A percentile compares a stretch with the other conserved stretches of the same genome.
Conservation (phyloP, 352 stramenopile species). For the Pythium phragmiticola region DNA sequence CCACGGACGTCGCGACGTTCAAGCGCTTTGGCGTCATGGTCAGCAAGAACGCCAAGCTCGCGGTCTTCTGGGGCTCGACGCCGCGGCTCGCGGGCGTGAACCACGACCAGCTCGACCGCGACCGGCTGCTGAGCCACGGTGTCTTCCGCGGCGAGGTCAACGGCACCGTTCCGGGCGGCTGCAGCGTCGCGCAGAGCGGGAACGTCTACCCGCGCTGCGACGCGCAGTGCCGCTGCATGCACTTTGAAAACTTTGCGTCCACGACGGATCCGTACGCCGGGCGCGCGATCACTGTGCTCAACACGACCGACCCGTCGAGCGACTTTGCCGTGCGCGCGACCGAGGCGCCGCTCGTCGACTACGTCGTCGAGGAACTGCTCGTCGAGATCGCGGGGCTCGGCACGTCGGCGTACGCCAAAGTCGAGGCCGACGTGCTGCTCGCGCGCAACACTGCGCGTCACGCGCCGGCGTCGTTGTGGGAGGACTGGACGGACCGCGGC, state of each 20-base stretch:
- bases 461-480: background rate
- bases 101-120: conserved; percentile 1
- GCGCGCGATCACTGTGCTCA: conserved; percentile 6
- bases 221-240: background rate
- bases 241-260: conserved; percentile 10
- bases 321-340: conserved; percentile 2
- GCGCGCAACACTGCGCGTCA: background rate
- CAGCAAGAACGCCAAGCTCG: conserved; percentile 10
- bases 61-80: conserved; percentile 2
- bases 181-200: conserved; percentile 4
- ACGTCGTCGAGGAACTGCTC: conserved; percentile 1
- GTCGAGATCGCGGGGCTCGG: background rate
- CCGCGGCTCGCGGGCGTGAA: background rate
- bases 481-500: conserved; percentile 3
- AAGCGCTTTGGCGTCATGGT: conserved; percentile 7
- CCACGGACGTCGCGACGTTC: conserved; percentile 5
- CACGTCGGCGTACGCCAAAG: conserved; percentile 5
- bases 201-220: conserved; percentile 6
- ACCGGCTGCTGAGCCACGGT: conserved; percentile 2
- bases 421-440: conserved; percentile 4
- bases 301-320: conserved; percentile 4
- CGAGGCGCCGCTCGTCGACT: background rate
- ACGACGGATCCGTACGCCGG: conserved; percentile 1
- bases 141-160: conserved; percentile 2
- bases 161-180: background rate